Percentiles rank a stretch among this genome's conserved stretches.
Evolutionary conservation across 1,284 basidiomycete genomes (phyloP).

Genomic region (Fomitiporia mediterranea): DNA sequence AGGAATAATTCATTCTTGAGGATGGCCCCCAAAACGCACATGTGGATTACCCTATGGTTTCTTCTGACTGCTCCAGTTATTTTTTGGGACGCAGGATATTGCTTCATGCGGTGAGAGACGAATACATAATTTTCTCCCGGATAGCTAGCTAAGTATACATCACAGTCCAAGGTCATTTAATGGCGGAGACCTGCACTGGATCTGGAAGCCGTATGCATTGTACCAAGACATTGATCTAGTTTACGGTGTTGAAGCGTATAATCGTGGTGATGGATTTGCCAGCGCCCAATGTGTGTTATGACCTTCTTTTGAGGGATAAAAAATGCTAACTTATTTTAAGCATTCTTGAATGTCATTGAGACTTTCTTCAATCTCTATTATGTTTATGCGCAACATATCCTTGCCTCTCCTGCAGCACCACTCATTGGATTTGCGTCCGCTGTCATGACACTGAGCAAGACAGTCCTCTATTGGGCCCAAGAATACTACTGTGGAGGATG

Average conservation of each 20-base stretch:
- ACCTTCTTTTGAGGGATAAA: not conserved
- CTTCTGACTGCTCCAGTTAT: constrained; percentile 55
- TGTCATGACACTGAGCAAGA: constrained; percentile 81
- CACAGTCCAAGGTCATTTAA: constrained; percentile 54
- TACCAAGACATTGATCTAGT: constrained; percentile 75
- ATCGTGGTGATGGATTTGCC: constrained; percentile 74
- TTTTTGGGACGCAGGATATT: constrained; percentile 69
- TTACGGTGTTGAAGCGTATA: constrained; percentile 66
- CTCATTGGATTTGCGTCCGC: constrained; percentile 71
- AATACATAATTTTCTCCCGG: not conserved
- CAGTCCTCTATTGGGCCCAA: constrained; percentile 74
- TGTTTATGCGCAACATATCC: constrained; percentile 67
- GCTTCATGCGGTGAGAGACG: constrained; percentile 53
- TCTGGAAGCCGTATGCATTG: constrained; percentile 78
- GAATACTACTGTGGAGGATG: constrained; percentile 73
- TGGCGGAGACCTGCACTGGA: constrained; percentile 85
- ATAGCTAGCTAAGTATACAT: constrained; percentile 5
- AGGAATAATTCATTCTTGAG: not conserved
- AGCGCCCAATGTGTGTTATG: constrained; percentile 71
- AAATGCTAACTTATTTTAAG: constrained; percentile 33
- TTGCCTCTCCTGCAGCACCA: constrained; percentile 56
- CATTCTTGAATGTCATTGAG: constrained; percentile 78
- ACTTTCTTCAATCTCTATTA: constrained; percentile 71
- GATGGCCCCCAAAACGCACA: constrained; percentile 48
- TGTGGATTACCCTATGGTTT: constrained; percentile 72